Percentiles rank a stretch among this genome's conserved stretches.
Evolutionary conservation across 306 rosid genomes (phyloP).

Genomic region (Castanea mollissima): DNA sequence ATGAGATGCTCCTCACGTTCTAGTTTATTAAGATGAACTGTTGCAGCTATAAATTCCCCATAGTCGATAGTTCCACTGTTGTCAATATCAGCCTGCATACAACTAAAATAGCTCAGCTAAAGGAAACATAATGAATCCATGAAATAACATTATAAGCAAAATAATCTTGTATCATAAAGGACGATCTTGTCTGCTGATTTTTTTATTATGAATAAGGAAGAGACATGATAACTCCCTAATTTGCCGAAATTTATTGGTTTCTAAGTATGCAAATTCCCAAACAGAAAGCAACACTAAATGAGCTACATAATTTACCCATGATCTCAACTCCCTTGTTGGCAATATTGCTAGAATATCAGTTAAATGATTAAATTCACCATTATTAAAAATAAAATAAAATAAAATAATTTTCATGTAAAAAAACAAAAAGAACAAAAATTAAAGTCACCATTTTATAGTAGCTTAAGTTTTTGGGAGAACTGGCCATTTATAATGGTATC

Average conservation of each 20-base stretch:
- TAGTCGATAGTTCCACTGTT: slow-evolving; percentile 95
- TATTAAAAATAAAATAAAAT: too few species aligned
- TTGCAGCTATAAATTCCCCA: slow-evolving; percentile 95
- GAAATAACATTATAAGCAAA: slow-evolving; percentile 10
- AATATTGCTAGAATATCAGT: background rate
- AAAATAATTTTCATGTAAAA: too few species aligned
- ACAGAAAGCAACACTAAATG: background rate
- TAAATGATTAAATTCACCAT: too few species aligned
- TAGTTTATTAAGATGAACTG: slow-evolving; percentile 94
- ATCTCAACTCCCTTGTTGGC: background rate
- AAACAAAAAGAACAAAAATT: too few species aligned
- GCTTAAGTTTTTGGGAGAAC: too few species aligned
- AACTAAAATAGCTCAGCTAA: slow-evolving; percentile 36
- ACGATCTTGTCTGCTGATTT: background rate
- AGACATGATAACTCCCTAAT: background rate
- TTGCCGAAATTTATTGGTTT: background rate
- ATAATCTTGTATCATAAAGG: background rate
- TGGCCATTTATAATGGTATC: too few species aligned
- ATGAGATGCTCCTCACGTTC: slow-evolving; percentile 95
- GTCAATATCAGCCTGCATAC: slow-evolving; percentile 91
- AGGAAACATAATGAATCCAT: slow-evolving; percentile 12
- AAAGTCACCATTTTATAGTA: too few species aligned
- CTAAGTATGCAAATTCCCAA: background rate
- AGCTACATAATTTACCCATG: background rate
- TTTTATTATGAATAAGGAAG: background rate